phyloP scores from a whole-genome alignment of 148 eudicot species.

The Chenopodium quinoa region DNA sequence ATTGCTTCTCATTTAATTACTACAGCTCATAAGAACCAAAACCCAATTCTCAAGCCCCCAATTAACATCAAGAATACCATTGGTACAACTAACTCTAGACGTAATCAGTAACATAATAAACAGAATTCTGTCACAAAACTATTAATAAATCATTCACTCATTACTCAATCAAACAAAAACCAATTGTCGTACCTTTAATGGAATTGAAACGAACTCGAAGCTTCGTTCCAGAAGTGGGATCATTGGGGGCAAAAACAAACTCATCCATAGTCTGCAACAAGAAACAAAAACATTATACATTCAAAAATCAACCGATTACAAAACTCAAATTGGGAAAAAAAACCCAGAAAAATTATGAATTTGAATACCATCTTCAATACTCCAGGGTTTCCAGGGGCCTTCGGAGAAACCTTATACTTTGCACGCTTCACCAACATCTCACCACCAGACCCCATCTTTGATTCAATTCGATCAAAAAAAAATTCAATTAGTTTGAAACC shows the following conservation, averaged over 20 bases:
- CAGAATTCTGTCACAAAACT: neutral
- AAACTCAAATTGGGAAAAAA: neutral
- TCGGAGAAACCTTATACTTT: constrained; percentile 14
- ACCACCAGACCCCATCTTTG: constrained; percentile 6
- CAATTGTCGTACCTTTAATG: constrained; percentile 52
- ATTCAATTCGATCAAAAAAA: constrained; percentile 1
- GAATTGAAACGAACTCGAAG: constrained; percentile 50
- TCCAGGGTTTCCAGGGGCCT: constrained; percentile 20
- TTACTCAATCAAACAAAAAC: neutral
- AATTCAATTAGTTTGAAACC: too few relatives aligned
- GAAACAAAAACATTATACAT: neutral
- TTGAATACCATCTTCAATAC: constrained; percentile 14
- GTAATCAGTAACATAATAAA: too few relatives aligned
- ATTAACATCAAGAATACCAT: too few relatives aligned
- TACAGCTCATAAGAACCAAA: too few relatives aligned
- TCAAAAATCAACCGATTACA: neutral
- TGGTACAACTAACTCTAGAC: too few relatives aligned
- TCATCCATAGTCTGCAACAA: constrained; percentile 51
- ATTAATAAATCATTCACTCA: neutral
- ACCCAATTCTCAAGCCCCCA: neutral
- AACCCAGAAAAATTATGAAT: neutral
- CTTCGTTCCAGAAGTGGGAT: constrained; percentile 41
- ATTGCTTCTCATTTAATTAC: too few relatives aligned
- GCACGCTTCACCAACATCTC: constrained; percentile 16
- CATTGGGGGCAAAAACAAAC: constrained; percentile 59